Base-by-base conservation (phyloP, 176 grass and related monocot species). In the Carex cristatella region DNA sequence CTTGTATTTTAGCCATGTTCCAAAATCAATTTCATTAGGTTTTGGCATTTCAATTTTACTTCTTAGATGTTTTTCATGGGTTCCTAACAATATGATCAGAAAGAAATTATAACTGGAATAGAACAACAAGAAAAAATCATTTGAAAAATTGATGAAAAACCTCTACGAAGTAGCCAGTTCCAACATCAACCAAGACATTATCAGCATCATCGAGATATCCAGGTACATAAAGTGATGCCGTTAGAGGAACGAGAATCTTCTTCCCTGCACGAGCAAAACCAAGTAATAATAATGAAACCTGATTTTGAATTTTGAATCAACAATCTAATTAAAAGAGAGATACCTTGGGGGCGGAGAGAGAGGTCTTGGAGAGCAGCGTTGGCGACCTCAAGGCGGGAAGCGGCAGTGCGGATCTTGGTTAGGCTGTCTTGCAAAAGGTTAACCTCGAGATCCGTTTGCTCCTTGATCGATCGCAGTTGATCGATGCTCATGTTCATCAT, bases 141-240 rank as follows among this genome's bases (percentile, higher is more conserved):
- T 31, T 44, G 23, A 10, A 71, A 80, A 16, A 38, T 4, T 74
- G 71, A 38, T 56, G 11, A 35, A 49, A 74, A 83, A 99, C 96
- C 96, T 99, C 96, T 49, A 99, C 90, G 81, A 95, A 99, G 81
- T 99, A 99, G 67, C 93, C 96, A 1, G 96, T 95, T 61, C 96
- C 96, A 28, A 95, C 96, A 72, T 99, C 93, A 27, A 99, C 91
- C 84, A 99, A 91, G 48, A 99, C 90, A 63, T 99, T 95, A 51
- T 95, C 93, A 18, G 88, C 85, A 53, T 95, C 93, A 54, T 99
- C 91, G 7, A 99, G 91, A 4, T 90, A 90, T 27, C 96, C 96
- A 46, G 93, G 93, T 1, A 99, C 96, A 68, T 99, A 99, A 18
- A 99, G 93, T 23, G 96, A 95, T 5, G 93, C 96, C 30, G 96